Evolutionary conservation across 441 rosid species (phyloP).

Genomic region (Populus trichocarpa): DNA sequence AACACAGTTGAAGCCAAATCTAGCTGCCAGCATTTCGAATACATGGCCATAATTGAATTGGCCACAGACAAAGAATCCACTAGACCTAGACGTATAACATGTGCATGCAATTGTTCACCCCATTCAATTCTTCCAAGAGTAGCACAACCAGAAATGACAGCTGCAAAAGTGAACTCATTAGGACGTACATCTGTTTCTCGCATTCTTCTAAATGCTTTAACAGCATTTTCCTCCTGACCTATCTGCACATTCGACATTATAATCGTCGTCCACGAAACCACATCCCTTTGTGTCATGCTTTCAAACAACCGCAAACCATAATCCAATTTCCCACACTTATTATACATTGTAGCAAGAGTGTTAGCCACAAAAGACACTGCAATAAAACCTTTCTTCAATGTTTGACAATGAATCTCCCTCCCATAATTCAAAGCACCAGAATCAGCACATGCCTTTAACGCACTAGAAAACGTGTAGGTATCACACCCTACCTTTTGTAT

Average conservation of each 20-base stretch:
- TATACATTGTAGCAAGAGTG: slow-evolving; percentile 70
- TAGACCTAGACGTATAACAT: slow-evolving; percentile 48
- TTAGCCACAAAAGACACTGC: slow-evolving; percentile 59
- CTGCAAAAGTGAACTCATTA: slow-evolving; percentile 70
- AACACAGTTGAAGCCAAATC: slow-evolving; percentile 53
- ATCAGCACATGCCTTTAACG: slow-evolving; percentile 77
- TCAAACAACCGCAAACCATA: slow-evolving; percentile 58
- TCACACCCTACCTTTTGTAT: slow-evolving; percentile 48
- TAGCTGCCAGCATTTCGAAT: slow-evolving; percentile 63
- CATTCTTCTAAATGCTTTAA: slow-evolving; percentile 56
- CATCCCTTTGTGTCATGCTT: slow-evolving; percentile 60
- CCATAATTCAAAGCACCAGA: slow-evolving; percentile 56
- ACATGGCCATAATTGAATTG: slow-evolving; percentile 75
- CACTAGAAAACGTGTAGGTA: slow-evolving; percentile 55
- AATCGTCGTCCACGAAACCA: slow-evolving; percentile 79
- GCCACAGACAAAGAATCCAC: slow-evolving; percentile 50
- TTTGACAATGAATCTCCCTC: slow-evolving; percentile 70
- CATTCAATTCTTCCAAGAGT: slow-evolving; percentile 56
- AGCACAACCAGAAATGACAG: slow-evolving; percentile 62
- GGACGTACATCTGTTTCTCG: slow-evolving; percentile 49
- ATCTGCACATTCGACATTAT: slow-evolving; percentile 52
- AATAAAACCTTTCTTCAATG: slow-evolving; percentile 54
- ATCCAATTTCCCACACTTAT: slow-evolving; percentile 71
- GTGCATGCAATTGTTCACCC: slow-evolving; percentile 86
- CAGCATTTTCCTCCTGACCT: slow-evolving; percentile 56